A percentile compares a stretch with the other conserved stretches of the same genome.
These are phyloP conservation scores for Schrenkiella parvula DNA, from an alignment of 345 rosid species.

Conservation along the genomic window DNA sequence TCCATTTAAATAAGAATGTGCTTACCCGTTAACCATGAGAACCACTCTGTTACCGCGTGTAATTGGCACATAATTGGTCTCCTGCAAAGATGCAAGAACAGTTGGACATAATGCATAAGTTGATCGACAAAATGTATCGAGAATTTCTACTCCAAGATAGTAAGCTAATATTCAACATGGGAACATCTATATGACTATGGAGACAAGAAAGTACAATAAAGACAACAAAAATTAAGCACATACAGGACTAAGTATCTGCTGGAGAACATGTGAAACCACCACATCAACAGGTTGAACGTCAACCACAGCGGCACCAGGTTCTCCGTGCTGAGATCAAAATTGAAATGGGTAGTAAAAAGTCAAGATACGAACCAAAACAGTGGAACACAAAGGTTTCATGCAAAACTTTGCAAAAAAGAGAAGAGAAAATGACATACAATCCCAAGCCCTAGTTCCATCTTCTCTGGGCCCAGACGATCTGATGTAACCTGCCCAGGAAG, in stretches of 20 bases:
- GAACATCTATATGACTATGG: not conserved
- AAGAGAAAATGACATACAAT: slow-evolving; percentile 59
- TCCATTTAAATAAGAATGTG: not conserved
- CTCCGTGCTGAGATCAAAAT: slow-evolving; percentile 68
- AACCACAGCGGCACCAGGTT: slow-evolving; percentile 89
- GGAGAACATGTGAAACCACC: slow-evolving; percentile 83
- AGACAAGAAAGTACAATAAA: not conserved
- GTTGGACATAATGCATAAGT: not conserved
- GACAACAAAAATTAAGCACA: slow-evolving; percentile 25
- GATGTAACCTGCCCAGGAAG: slow-evolving; percentile 88
- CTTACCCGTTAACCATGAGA: slow-evolving; percentile 96
- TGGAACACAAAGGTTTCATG: not conserved
- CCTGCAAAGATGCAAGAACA: slow-evolving; percentile 55
- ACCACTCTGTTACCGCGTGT: slow-evolving; percentile 87
- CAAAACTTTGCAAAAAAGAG: not conserved
- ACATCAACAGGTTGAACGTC: slow-evolving; percentile 84
- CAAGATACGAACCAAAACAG: not conserved
- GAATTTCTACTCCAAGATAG: not conserved
- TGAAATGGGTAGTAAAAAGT: not conserved
- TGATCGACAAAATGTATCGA: not conserved
- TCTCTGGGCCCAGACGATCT: slow-evolving; percentile 78
- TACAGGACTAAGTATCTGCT: slow-evolving; percentile 79
- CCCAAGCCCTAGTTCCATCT: slow-evolving; percentile 98
- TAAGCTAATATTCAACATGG: not conserved
- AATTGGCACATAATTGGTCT: slow-evolving; percentile 89